Evolutionary conservation across 352 stramenopile genomes (phyloP), one percentile per base, ranked within the genome.

Genomic region (Phytophthora fragariae): DNA sequence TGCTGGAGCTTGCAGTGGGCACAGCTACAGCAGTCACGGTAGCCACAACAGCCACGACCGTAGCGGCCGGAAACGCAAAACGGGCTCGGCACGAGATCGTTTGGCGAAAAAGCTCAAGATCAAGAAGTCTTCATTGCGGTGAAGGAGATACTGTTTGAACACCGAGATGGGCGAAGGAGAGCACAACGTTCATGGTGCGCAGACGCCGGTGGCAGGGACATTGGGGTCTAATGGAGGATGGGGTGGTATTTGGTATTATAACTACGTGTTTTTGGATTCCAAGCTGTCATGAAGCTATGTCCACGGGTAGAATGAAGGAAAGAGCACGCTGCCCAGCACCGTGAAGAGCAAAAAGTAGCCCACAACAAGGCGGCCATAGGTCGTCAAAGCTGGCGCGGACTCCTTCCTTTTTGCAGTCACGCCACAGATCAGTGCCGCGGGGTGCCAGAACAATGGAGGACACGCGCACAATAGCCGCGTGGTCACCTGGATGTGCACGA

Each of bases 401-500:
- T 81, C 37, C 37, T 44, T 44, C 37, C 37, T 77, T 17, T 24
- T 74, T 14, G 58, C 29, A n/a, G 37, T 54, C 0, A 39, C 31
- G 15, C 47, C 19, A 59, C 29, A 74, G 27, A 75, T 46, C 33
- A 88, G 31, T 21, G 77, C 67, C 2, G 83, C 86, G 17, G 89
- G 85, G 10, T 84, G 77, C 91, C 91, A 97, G 68, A 94, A 96
- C 9, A 97, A 65, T 44, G 90, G 78, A 61, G 91, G 91, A 46
- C 86, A 95, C 5, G 89, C 86, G 5, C 78, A 80, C 52, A 97
- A 56, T 24, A 97, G 77, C 24, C 91, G 82, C n/a, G 91, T 97
- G 2, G 86, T 88, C 24, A 96, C 90, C 76, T 96, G 91, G 46
- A 97, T 95, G 64, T 97, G 91, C 21, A 94, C 85, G 6, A 95